Percentiles rank a stretch among this genome's conserved stretches.
These are phyloP conservation scores for Jacaranda mimosifolia DNA, from an alignment of 257 asterid genomes.

Conservation along the genomic window DNA sequence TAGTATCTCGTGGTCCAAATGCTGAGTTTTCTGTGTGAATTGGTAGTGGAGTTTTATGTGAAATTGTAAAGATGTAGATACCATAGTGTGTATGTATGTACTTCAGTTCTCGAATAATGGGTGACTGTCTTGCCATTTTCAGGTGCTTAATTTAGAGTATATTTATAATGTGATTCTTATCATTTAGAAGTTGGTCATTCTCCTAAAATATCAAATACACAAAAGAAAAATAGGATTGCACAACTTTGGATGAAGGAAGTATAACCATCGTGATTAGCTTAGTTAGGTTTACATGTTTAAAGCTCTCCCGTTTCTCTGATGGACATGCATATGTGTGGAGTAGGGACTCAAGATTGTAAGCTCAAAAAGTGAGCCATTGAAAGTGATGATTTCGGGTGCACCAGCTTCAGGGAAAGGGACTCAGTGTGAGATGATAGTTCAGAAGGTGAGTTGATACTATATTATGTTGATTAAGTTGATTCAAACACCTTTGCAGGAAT, in stretches of 20 bases:
- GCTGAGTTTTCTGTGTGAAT: conserved; percentile 23
- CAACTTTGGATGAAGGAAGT: not conserved
- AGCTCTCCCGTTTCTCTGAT: conserved; percentile 22
- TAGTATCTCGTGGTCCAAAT: conserved; percentile 1
- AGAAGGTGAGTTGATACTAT: conserved; percentile 60
- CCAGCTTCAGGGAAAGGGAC: conserved; percentile 99
- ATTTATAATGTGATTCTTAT: conserved; percentile 12
- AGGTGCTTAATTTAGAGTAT: not conserved
- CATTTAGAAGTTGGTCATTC: conserved; percentile 14
- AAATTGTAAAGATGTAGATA: not conserved
- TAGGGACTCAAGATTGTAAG: conserved; percentile 61
- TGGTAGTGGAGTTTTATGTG: conserved; percentile 27
- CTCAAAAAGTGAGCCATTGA: conserved; percentile 71
- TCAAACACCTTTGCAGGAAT: not conserved
- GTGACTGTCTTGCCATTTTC: conserved; percentile 3
- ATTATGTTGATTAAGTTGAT: conserved; percentile 20
- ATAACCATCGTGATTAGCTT: not conserved
- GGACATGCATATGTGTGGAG: conserved; percentile 24
- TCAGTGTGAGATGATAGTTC: conserved; percentile 88
- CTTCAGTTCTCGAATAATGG: conserved; percentile 20
- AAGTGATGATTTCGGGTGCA: conserved; percentile 96
- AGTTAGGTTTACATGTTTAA: conserved; percentile 18
- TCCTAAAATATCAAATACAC: not conserved
- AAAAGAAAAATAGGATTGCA: not conserved
- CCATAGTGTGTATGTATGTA: not conserved